A percentile compares a stretch with the other conserved stretches of the same genome.
Conservation (phyloP, 192 early-diverging fungal genomes). For the Coemansia sp. region DNA sequence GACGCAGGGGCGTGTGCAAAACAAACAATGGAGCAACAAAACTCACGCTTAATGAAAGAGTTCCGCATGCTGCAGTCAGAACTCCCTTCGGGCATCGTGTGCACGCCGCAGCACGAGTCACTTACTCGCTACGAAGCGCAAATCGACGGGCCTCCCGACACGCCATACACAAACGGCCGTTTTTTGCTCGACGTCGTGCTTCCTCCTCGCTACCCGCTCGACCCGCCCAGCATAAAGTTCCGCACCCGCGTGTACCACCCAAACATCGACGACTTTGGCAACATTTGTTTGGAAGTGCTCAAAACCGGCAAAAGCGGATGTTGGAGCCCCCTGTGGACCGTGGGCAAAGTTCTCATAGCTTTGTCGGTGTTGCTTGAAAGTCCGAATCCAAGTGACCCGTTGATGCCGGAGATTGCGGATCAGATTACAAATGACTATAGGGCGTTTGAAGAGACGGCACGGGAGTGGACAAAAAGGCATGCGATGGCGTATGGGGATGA, state of each 20-base stretch:
- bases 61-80: constrained; percentile 46
- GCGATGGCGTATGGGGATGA: constrained; percentile 24
- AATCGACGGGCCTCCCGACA: constrained; percentile 63
- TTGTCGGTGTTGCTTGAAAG: constrained; percentile 58
- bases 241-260: constrained; percentile 79
- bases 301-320: constrained; percentile 60
- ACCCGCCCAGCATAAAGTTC: constrained; percentile 69
- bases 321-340: constrained; percentile 70
- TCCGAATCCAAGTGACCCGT: constrained; percentile 77
- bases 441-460: constrained; percentile 22
- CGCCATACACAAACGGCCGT: constrained; percentile 64
- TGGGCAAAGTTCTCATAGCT: constrained; percentile 62
- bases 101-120: constrained; percentile 63
- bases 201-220: constrained; percentile 63
- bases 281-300: constrained; percentile 73
- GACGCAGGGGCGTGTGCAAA: background rate
- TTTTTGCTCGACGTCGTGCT: constrained; percentile 63
- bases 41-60: constrained; percentile 33
- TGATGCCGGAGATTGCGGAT: constrained; percentile 62
- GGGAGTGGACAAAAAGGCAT: constrained; percentile 37
- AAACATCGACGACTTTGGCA: constrained; percentile 75
- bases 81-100: constrained; percentile 60
- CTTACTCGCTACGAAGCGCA: constrained; percentile 60
- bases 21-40: constrained; percentile 12
- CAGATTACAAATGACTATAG: constrained; percentile 24